These are phyloP conservation scores for Cicer arietinum DNA, from an alignment of 306 rosid genomes.

Conservation along the genomic window DNA sequence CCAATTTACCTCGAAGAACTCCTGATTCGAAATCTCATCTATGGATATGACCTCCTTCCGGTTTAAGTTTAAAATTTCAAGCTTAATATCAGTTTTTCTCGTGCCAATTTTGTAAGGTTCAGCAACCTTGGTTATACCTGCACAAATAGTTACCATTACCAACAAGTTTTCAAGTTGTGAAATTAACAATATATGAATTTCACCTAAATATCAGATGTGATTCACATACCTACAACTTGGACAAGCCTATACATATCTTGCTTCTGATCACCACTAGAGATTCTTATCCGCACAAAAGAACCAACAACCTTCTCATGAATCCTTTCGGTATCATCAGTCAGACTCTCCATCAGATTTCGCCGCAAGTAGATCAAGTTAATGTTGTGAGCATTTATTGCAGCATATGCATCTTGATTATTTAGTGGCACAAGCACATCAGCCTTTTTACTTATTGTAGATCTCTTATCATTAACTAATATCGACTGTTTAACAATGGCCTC, in stretches of 20 bases:
- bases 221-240: constrained; percentile 79
- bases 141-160: constrained; percentile 46
- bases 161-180: constrained; percentile 37
- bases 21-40: constrained; percentile 82
- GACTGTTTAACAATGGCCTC: constrained; percentile 57
- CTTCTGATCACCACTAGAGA: constrained; percentile 71
- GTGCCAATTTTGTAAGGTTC: constrained; percentile 74
- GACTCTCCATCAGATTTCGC: constrained; percentile 68
- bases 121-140: constrained; percentile 82
- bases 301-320: constrained; percentile 79
- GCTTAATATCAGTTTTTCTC: constrained; percentile 67
- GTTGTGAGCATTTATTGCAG: constrained; percentile 82
- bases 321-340: constrained; percentile 66
- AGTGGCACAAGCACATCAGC: constrained; percentile 53
- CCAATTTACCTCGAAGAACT: constrained; percentile 76
- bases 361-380: constrained; percentile 80
- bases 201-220: constrained; percentile 22
- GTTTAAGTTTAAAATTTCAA: constrained; percentile 86
- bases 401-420: constrained; percentile 67
- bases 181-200: constrained; percentile 27
- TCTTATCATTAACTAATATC: constrained; percentile 58
- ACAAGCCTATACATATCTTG: constrained; percentile 93
- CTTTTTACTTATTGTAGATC: constrained; percentile 54
- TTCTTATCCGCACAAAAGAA: constrained; percentile 85
- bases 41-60: constrained; percentile 78